phyloP scores from a whole-genome alignment of 345 rosid genomes.

The Euphorbia lathyris region DNA sequence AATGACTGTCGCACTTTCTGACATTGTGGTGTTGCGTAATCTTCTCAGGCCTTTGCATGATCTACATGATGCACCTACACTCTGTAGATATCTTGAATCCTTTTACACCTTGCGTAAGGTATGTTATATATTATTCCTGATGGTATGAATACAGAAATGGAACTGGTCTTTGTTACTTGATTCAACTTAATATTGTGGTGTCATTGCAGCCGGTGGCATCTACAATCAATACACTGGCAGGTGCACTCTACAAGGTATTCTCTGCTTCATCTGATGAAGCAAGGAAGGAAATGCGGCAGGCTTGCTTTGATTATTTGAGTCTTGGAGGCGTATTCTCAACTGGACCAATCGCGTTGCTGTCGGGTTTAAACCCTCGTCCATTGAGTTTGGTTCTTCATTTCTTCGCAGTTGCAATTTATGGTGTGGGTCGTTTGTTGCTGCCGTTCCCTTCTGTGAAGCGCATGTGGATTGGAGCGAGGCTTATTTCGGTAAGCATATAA shows the following conservation, averaged over 20 bases:
- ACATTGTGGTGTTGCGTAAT: conserved; percentile 29
- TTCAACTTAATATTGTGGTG: neutral
- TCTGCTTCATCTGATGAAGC: conserved; percentile 34
- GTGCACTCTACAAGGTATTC: conserved; percentile 31
- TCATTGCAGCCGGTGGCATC: conserved; percentile 30
- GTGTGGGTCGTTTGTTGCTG: conserved; percentile 27
- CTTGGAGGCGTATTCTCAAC: conserved; percentile 26
- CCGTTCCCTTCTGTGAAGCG: conserved; percentile 31
- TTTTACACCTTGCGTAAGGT: conserved; percentile 37
- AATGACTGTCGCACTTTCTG: conserved; percentile 34
- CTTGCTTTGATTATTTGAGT: conserved; percentile 33
- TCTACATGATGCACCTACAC: conserved; percentile 23
- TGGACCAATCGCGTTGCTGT: conserved; percentile 30
- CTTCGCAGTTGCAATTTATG: conserved; percentile 30
- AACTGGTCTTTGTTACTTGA: neutral
- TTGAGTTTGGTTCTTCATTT: conserved; percentile 31
- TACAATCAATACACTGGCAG: conserved; percentile 32
- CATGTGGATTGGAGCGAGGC: conserved; percentile 27
- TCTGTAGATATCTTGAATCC: conserved; percentile 28
- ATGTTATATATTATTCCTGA: neutral
- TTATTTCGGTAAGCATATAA: conserved; percentile 17
- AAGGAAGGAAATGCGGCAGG: conserved; percentile 31
- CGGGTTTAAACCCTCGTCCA: conserved; percentile 33
- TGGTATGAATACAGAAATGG: no score
- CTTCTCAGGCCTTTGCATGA: conserved; percentile 26